Base-by-base conservation (phyloP, 352 stramenopile genomes). In the Globisporangium radiosum region DNA sequence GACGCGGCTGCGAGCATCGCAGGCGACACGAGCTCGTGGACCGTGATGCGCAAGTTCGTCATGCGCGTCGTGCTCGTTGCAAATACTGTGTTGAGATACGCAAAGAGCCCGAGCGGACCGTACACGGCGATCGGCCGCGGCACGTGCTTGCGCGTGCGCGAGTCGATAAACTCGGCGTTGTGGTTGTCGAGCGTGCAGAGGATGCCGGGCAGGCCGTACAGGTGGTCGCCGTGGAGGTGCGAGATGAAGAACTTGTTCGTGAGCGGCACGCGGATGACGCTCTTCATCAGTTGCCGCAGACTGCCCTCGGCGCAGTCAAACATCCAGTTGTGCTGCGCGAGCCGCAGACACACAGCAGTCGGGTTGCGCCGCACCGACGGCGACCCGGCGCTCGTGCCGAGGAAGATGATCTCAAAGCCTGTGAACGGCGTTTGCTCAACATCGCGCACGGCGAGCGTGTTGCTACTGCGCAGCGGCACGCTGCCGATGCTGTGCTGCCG, bases 291-390 rank as follows among this genome's bases (percentile, higher is more conserved):
- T 59, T 96, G 85, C 5, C 80, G 70, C 48, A 92, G 60, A 56
- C 80, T 90, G 15, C 82, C 86, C 52, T 96, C 87, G 0, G 81
- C 87, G 45, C 85, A 94, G 69, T 96, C 87, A 55, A 96, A 94
- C 74, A 96, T 90, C 84, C 85, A 96, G 57, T 87, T 93, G 42
- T 70, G 72, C 48, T 85, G 82, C 14, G 72, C 72, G 11, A 90
- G 64, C 1, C 80, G 76, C 57, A 89, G 48, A 64, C 82, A 90
- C 38, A 88, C 55, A 11, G 70, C 69, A 1, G 72, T 87, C 4
- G 81, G 76, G 47, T 88, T 89, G 55, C 81, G 80, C 3, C 70
- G 73, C 51, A 91, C 71, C 0, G 77, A 87, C 37, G 86, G 84
- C 53, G 81, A 87, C 8, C 86, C 86, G 7, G 84, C 86, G 52